A percentile compares a stretch with the other conserved stretches of the same genome.
These are phyloP conservation scores for Vaccinium corymbosum DNA, from an alignment of 148 eudicot species.

Conservation along the genomic window DNA sequence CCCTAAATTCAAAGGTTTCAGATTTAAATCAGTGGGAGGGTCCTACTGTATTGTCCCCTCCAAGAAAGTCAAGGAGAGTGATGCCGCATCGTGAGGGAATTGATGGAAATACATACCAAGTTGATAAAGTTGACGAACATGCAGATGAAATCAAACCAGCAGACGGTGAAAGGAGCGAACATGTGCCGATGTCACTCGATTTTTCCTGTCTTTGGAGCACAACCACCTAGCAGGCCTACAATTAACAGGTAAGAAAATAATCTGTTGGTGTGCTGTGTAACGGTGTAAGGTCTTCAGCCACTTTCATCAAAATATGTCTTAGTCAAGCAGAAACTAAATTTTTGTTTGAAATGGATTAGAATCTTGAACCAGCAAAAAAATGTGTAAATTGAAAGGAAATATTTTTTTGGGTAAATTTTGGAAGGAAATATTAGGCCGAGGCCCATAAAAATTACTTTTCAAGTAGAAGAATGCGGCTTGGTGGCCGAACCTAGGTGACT, in stretches of 20 bases:
- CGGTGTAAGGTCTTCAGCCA: not conserved
- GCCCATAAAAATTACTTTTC: not conserved
- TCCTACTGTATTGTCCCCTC: slow-evolving; percentile 91
- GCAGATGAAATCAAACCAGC: slow-evolving; percentile 45
- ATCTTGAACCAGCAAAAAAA: not conserved
- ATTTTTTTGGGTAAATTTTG: not conserved
- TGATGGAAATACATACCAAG: slow-evolving; percentile 50
- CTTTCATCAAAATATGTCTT: not conserved
- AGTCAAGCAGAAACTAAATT: not conserved
- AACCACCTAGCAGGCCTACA: slow-evolving; percentile 83
- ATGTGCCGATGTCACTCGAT: slow-evolving; percentile 79
- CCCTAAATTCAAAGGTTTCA: slow-evolving; percentile 38
- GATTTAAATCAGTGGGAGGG: slow-evolving; percentile 61
- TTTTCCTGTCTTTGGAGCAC: slow-evolving; percentile 74
- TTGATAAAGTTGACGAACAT: slow-evolving; percentile 55
- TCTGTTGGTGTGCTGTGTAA: not conserved
- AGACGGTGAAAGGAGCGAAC: slow-evolving; percentile 53
- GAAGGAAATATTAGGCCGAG: not conserved
- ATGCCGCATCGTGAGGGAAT: slow-evolving; percentile 73
- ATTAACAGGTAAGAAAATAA: slow-evolving; percentile 65
- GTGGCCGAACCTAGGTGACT: not conserved
- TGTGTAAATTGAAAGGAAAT: not conserved
- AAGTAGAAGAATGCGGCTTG: not conserved
- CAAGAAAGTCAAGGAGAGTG: slow-evolving; percentile 84
- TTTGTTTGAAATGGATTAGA: slow-evolving; percentile 1